Base-by-base conservation (phyloP, 495 filamentous ascomycete species). In the Trypethelium eluteriae region DNA sequence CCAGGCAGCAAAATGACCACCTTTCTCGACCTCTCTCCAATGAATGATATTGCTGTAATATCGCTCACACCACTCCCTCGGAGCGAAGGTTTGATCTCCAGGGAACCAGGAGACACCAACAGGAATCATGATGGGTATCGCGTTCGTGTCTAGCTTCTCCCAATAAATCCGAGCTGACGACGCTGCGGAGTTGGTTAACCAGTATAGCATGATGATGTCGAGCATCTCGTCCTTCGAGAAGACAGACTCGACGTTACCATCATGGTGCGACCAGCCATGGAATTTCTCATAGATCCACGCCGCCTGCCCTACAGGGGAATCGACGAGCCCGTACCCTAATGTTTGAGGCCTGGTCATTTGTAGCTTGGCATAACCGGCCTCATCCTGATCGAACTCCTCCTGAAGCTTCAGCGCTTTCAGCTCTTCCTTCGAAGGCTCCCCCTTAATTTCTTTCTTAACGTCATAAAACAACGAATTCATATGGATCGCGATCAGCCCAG, bases 211-310 rank as follows among this genome's bases (percentile, higher is more conserved):
- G 36, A 67, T 67, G 57, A 2, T 64, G 25, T 67, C 65, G 9
- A 67, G 65, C 57, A 67, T 63, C 61, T 67, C 65, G 61, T 67
- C 65, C 46, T 63, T 67, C 4, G 38, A 62, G 16, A 67, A 63
- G 10, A 67, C 44, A 10, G 16, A n/a, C 36, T 67, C 65, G 11
- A 53, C 57, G 32, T 67, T 39, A 12, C 65, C 65, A 18, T 67
- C 59, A 38, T 67, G 65, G n/a, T 67, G 35, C 35, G 61, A 47
- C 85, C 87, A 87, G 64, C 84, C 81, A 70, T 86, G 83, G 34
- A 88, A 78, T 68, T 89, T 90, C 70, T 89, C 87, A 63, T 85
- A 83, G 50, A 89, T 84, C 86, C 85, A 89, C 1, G 84, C 79
- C 25, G 88, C 71, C 50, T 83, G 74, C 11, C 79, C 85, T 12